Base-by-base conservation (phyloP, 2,329 filamentous ascomycete genomes). In the Curvularia sp. region DNA sequence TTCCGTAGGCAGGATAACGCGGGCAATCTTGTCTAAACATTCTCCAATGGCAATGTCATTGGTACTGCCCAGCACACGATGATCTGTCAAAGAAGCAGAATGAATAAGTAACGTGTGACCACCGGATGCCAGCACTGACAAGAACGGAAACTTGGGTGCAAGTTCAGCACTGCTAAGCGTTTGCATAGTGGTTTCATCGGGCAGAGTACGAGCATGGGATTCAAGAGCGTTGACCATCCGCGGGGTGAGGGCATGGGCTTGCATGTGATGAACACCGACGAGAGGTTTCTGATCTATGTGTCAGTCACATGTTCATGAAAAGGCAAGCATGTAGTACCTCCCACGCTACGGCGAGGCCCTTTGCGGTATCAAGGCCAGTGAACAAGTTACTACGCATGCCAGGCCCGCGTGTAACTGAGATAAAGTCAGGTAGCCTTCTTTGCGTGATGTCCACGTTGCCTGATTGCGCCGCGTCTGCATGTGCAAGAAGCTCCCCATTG, bases 211-310 rank as follows among this genome's bases (percentile, higher is more conserved):
- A 4, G 50, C 8, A 41, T 53, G 43, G 3, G 63, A 52, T 52
- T 81, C 73, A 59, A 94, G 77, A 5, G 90, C 90, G 31, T 82
- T 79, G 4, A 89, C 88, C 42, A 99, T 84, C 9, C 92, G 85
- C 15, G 94, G 91, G 18, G 95, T 98, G 62, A 99, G 80, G 18
- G 95, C 90, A 77, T 99, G 95, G 10, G 93, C 95, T 75, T 97
- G 93, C 95, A 99, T 98, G 77, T 99, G 95, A 76, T 99, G 91
- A 0, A 97, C 91, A 0, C 88, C 95, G 1, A 98, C 76, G 31
- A 98, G 80, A 3, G 94, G 93, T 38, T 93, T 84, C 72, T 75
- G 43, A 22, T 18, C 47, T 15, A 41, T n/a, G 4, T 30, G 42
- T 62, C 46, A 58, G 63, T 47, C 10, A 10, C 15, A 28, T 39